Conservation (phyloP, 2,329 filamentous ascomycete species). For the Pseudocercospora fuligena region DNA sequence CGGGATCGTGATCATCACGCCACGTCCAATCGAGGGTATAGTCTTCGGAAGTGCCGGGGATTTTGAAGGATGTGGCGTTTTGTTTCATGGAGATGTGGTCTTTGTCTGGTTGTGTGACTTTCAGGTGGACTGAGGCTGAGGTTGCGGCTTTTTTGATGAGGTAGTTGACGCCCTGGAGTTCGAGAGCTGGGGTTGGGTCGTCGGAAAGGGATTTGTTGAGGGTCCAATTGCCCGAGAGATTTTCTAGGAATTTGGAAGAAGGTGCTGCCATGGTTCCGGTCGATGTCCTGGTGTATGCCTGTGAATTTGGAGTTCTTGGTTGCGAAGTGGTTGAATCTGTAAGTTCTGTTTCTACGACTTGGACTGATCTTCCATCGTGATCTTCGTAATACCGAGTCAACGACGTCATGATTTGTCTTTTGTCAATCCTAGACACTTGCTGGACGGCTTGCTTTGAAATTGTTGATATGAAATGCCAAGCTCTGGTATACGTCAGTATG, state of each 20-base stretch:
- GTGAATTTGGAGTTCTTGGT: neutral
- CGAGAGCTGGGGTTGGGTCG: constrained; percentile 3
- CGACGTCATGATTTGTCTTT: neutral
- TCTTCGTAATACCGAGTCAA: neutral
- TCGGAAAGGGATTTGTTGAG: neutral
- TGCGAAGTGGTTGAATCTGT: no score
- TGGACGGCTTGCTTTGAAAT: no score
- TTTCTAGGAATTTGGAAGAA: neutral
- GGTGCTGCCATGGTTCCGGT: neutral
- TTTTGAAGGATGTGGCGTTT: constrained; percentile 1
- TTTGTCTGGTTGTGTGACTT: neutral
- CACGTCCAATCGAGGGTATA: constrained; percentile 2
- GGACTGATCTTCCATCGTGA: no score
- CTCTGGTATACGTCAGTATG: neutral
- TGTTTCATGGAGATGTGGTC: constrained; percentile 4
- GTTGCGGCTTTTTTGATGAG: constrained; percentile 3
- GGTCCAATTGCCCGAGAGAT: constrained; percentile 3
- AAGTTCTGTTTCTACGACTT: no score
- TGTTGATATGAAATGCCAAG: no score
- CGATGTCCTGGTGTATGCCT: no score
- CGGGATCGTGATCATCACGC: constrained; percentile 2
- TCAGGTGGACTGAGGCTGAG: constrained; percentile 1
- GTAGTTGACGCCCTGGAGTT: constrained; percentile 2
- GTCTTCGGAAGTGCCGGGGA: neutral
- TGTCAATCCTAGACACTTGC: neutral